Percentiles rank a stretch among this genome's conserved stretches.
phyloP scores from a whole-genome alignment of 2,329 filamentous ascomycete genomes.

The Emericellopsis cladophorae region DNA sequence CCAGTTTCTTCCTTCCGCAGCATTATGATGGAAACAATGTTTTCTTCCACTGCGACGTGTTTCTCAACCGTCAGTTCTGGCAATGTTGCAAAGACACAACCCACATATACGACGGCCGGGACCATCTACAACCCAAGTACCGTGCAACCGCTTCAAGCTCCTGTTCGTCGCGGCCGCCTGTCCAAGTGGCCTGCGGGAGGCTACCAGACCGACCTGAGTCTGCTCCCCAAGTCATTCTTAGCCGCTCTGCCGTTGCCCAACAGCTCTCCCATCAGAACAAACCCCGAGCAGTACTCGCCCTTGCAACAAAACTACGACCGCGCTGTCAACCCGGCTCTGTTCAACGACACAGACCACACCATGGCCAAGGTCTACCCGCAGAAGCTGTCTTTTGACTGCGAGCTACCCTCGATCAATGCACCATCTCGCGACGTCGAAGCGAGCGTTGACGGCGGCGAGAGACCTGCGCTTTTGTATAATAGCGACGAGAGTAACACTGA shows the following conservation, averaged over 20 bases:
- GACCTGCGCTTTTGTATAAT: slow-evolving; percentile 5
- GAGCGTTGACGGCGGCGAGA: slow-evolving; percentile 10
- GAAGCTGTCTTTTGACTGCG: not conserved
- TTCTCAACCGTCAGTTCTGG: too few species aligned
- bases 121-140: slow-evolving; percentile 37
- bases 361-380: slow-evolving; percentile 9
- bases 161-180: slow-evolving; percentile 34
- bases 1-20: slow-evolving; percentile 1
- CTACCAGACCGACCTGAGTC: slow-evolving; percentile 15
- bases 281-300: slow-evolving; percentile 30
- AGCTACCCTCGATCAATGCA: not conserved
- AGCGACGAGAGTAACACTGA: slow-evolving; percentile 14
- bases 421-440: slow-evolving; percentile 7
- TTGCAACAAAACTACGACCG: slow-evolving; percentile 42
- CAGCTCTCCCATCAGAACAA: slow-evolving; percentile 7
- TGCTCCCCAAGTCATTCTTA: slow-evolving; percentile 23
- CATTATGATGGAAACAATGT: not conserved
- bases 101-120: slow-evolving; percentile 43
- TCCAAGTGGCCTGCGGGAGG: slow-evolving; percentile 23
- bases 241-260: slow-evolving; percentile 18
- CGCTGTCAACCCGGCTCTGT: slow-evolving; percentile 27
- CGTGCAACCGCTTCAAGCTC: slow-evolving; percentile 33
- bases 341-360: slow-evolving; percentile 10
- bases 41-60: not conserved
- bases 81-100: slow-evolving; percentile 3